Percentiles rank a stretch among this genome's conserved stretches.
Evolutionary conservation across 2,329 filamentous ascomycete genomes (phyloP).

Genomic region (Exophiala alcalophila): DNA sequence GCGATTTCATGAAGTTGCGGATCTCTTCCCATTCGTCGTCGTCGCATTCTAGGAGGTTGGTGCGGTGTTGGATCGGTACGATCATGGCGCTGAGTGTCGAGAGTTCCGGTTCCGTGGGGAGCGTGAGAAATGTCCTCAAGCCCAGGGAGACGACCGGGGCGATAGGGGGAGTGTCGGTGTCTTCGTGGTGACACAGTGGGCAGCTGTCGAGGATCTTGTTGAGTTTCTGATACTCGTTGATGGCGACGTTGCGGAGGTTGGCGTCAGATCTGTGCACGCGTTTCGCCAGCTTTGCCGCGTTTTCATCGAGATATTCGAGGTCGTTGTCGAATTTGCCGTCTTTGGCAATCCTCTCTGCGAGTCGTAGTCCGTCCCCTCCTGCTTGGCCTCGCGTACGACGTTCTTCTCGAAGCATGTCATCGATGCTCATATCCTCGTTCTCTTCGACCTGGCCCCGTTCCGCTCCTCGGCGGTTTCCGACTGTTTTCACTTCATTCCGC

Average conservation of each 20-base stretch:
- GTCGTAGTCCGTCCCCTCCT: conserved; percentile 74
- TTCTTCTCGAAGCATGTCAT: conserved; percentile 96
- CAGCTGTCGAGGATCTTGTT: conserved; percentile 82
- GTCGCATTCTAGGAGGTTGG: conserved; percentile 93
- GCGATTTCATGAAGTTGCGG: conserved; percentile 96
- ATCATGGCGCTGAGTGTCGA: conserved; percentile 81
- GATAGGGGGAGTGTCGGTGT: conserved; percentile 69
- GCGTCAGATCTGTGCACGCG: conserved; percentile 83
- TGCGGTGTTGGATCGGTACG: conserved; percentile 80
- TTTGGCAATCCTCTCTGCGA: conserved; percentile 91
- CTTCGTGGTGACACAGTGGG: conserved; percentile 89
- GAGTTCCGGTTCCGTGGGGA: conserved; percentile 86
- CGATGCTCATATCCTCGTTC: conserved; percentile 92
- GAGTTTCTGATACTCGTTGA: conserved; percentile 85
- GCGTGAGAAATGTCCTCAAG: conserved; percentile 81
- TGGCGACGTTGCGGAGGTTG: conserved; percentile 81
- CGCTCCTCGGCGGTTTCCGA: conserved; percentile 75
- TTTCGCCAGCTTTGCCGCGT: conserved; percentile 82
- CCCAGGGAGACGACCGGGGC: conserved; percentile 84
- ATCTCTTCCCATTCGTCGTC: conserved; percentile 99
- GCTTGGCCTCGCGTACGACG: conserved; percentile 73
- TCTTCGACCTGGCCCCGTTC: conserved; percentile 83
- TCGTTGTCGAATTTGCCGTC: conserved; percentile 87
- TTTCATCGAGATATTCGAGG: conserved; percentile 96
- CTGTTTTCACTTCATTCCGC: conserved; percentile 70